Conservation (phyloP, 2,329 filamentous ascomycete species). For the Neonectria punicea region DNA sequence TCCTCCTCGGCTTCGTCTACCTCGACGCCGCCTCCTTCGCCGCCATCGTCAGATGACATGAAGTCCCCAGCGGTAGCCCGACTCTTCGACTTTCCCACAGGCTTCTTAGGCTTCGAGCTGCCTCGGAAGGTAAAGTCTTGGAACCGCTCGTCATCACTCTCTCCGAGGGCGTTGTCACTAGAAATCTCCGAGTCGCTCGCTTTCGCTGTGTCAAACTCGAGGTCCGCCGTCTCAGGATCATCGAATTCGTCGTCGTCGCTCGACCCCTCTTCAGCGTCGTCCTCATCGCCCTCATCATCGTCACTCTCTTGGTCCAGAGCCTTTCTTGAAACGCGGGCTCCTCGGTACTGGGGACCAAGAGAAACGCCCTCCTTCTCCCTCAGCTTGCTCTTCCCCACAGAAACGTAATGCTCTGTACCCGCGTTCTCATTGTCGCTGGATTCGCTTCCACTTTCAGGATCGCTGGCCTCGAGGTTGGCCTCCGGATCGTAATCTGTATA, state of each 20-base stretch:
- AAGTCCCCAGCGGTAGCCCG: constrained; percentile 67
- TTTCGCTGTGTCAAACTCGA: constrained; percentile 60
- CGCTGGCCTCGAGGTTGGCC: constrained; percentile 67
- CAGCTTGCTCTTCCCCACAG: constrained; percentile 86
- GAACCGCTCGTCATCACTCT: constrained; percentile 86
- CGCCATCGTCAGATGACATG: constrained; percentile 59
- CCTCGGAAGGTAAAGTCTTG: constrained; percentile 75
- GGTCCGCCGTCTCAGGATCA: constrained; percentile 65
- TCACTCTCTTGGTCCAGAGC: constrained; percentile 69
- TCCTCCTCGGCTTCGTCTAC: constrained; percentile 50
- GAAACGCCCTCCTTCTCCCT: constrained; percentile 75
- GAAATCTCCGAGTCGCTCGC: constrained; percentile 71
- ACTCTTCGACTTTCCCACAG: constrained; percentile 49
- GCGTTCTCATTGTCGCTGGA: constrained; percentile 62
- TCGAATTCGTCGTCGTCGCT: constrained; percentile 63
- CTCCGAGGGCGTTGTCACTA: constrained; percentile 78
- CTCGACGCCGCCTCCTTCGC: constrained; percentile 37
- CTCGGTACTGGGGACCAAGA: constrained; percentile 83
- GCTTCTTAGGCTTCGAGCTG: constrained; percentile 61
- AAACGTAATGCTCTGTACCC: constrained; percentile 87
- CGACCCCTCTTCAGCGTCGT: constrained; percentile 55
- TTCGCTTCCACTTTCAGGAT: constrained; percentile 62
- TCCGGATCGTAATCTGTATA: constrained; percentile 82
- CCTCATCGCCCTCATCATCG: constrained; percentile 60
- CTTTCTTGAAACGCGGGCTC: constrained; percentile 77